These are phyloP conservation scores for Vaccinium macrocarpon DNA, from an alignment of 148 eudicot species.

Conservation along the genomic window DNA sequence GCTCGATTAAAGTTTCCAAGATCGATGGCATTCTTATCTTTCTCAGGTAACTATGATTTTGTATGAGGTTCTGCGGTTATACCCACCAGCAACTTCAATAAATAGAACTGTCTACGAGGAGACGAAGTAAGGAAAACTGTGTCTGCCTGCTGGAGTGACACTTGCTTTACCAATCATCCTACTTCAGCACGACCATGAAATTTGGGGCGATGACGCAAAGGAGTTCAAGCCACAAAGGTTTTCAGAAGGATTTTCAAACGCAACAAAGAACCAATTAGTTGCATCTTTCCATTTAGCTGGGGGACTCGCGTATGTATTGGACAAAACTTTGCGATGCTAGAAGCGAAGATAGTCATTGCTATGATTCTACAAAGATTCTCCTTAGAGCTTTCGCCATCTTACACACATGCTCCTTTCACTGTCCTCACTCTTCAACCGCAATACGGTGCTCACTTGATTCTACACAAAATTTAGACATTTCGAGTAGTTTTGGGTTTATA, in stretches of 20 bases:
- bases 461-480: constrained; percentile 12
- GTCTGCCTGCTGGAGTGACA: constrained; percentile 8
- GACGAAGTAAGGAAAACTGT: constrained; percentile 17
- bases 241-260: constrained; percentile 16
- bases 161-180: constrained; percentile 2
- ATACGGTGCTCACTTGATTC: constrained; percentile 23
- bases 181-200: constrained; percentile 12
- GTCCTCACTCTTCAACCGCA: constrained; percentile 13
- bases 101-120: constrained; percentile 8
- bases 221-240: constrained; percentile 27
- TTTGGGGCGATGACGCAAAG: constrained; percentile 19
- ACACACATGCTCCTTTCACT: constrained; percentile 17
- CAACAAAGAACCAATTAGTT: constrained; percentile 6
- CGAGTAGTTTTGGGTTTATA: background rate
- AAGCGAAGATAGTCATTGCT: constrained; percentile 15
- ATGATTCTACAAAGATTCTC: constrained; percentile 22
- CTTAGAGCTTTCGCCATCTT: constrained; percentile 22
- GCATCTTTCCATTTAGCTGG: constrained; percentile 22
- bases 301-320: constrained; percentile 22
- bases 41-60: constrained; percentile 21
- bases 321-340: constrained; percentile 22
- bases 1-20: background rate
- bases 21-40: background rate
- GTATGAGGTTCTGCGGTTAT: constrained; percentile 23
- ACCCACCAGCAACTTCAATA: background rate